Base-by-base conservation (phyloP, 345 rosid species). In the Euclidium syriacum region DNA sequence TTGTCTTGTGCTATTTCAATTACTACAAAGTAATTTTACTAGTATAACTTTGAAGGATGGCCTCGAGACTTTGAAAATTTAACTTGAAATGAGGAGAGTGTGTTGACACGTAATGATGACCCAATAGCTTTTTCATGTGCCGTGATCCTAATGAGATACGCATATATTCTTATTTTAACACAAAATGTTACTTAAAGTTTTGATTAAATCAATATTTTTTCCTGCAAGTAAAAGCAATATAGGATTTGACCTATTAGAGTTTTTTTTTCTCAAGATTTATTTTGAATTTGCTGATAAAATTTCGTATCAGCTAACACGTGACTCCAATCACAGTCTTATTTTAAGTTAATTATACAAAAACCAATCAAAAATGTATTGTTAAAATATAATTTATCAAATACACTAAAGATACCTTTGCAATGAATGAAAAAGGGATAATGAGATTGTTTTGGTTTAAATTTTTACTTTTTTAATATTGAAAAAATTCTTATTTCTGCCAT, bases 101-200 rank as follows among this genome's bases (percentile, higher is more conserved):
- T 33, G 55, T 52, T 52, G 67, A 69, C 68, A 69, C 73, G 73
- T 69, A 69, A 43, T 61, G 50, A 61, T 69, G 61, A 26, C 10
- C 73, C 56, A 61, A 69, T 26, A 44, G 17, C 30, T 25, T 42
- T 26, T 15, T 36, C 68, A 69, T 52, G 73, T 69, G 73, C 68
- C 68, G 49, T 42, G 68, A 69, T 69, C 73, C 54, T 52, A 51
- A 24, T 61, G 62, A 60, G 68, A 69, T 69, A 41, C 62, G 62
- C 3, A 43, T 69, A 20, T 16, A 58, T 50, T 30, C 25, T 58
- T 56, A 16, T 39, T 58, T 34, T 46, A 48, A 53, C 20, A 46
- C 16, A 54, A 54, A 23, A 4, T 58, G 62, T 12, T 42, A 42
- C 38, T 43, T 59, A 60, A 20, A 44, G 22, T 42, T 27, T 3